Evolutionary conservation across 768 basidiomycete genomes (phyloP).

Genomic region (Lactifluus hygrophoroides): DNA sequence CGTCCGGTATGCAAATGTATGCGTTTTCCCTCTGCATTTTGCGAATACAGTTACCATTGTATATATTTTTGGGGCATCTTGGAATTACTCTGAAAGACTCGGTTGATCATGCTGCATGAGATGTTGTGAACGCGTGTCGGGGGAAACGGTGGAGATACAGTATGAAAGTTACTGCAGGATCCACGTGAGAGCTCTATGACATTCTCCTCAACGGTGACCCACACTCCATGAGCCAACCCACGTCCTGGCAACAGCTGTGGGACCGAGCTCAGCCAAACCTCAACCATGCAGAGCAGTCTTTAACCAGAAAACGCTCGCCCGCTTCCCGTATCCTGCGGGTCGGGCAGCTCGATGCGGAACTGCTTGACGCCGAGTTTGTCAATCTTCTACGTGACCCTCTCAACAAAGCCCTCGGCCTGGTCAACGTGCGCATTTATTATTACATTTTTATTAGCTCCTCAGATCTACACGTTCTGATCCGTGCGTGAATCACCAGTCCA

Average conservation of each 20-base stretch:
- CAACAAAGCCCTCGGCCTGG: constrained; percentile 53
- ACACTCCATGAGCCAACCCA: constrained; percentile 10
- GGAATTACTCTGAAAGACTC: not conserved
- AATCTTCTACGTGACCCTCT: constrained; percentile 79
- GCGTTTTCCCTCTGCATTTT: not conserved
- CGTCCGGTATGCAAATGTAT: constrained; percentile 14
- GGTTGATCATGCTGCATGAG: not conserved
- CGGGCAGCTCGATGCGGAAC: constrained; percentile 84
- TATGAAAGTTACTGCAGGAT: no score
- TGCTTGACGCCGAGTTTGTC: constrained; percentile 83
- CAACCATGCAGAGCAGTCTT: constrained; percentile 35
- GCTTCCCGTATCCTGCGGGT: constrained; percentile 55
- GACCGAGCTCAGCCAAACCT: constrained; percentile 48
- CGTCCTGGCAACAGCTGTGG: constrained; percentile 57
- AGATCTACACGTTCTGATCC: not conserved
- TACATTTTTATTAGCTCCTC: not conserved
- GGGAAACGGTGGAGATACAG: no score
- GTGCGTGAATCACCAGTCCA: constrained; percentile 36
- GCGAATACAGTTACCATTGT: not conserved
- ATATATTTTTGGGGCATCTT: not conserved
- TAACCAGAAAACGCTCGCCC: constrained; percentile 26
- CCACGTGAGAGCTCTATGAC: not conserved
- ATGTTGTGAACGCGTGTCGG: not conserved
- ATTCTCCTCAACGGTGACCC: not conserved
- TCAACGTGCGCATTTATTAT: constrained; percentile 51